phyloP scores from a whole-genome alignment of 2,329 filamentous ascomycete genomes.

The Emmonsiellopsis sp. region DNA sequence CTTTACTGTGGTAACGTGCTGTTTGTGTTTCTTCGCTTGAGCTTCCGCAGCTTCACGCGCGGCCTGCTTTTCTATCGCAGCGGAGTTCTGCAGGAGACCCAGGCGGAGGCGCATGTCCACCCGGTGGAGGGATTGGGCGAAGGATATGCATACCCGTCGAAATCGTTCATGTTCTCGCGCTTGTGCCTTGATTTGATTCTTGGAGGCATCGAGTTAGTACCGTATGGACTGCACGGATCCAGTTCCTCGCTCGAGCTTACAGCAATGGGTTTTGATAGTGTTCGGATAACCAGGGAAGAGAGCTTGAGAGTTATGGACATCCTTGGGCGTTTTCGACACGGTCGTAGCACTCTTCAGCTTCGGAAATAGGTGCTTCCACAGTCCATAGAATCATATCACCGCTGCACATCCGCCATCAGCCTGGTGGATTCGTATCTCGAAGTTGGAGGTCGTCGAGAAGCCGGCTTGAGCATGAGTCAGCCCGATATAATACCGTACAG shows the following conservation, averaged over 20 bases:
- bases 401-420: not conserved
- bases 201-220: conserved; percentile 6
- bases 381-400: not conserved
- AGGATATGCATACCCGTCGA: conserved; percentile 50
- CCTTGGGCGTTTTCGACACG: conserved; percentile 3
- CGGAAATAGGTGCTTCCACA: not conserved
- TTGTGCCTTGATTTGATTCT: conserved; percentile 61
- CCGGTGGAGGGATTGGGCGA: conserved; percentile 56
- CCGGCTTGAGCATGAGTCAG: no score
- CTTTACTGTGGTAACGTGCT: conserved; percentile 50
- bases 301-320: conserved; percentile 61
- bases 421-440: no score
- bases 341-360: not conserved
- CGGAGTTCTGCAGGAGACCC: conserved; percentile 54
- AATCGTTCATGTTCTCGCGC: conserved; percentile 61
- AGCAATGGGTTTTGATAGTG: conserved; percentile 59
- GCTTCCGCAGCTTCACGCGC: conserved; percentile 45
- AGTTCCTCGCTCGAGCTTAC: conserved; percentile 33
- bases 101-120: conserved; percentile 61
- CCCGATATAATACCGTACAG: no score
- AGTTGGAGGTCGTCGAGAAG: no score
- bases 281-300: conserved; percentile 55
- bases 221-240: not conserved
- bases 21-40: conserved; percentile 45
- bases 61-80: conserved; percentile 38